These are phyloP conservation scores for Bimuria novae-zelandiae DNA, from an alignment of 2,329 filamentous ascomycete species.

Conservation along the genomic window DNA sequence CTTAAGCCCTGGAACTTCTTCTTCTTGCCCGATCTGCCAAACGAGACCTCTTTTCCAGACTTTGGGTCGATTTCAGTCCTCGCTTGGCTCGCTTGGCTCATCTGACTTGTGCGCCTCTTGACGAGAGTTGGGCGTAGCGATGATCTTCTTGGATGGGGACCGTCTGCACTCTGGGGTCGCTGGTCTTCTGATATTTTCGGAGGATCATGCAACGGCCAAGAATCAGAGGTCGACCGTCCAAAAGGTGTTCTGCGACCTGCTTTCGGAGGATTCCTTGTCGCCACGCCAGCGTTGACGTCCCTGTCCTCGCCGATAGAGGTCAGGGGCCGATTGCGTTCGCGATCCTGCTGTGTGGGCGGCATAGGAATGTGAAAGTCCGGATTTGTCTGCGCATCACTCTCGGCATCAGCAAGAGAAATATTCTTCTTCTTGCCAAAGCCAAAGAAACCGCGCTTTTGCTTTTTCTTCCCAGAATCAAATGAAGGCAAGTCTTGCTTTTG, in stretches of 20 bases:
- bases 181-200: constrained; percentile 19
- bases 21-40: constrained; percentile 51
- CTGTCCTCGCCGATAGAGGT: constrained; percentile 44
- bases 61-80: constrained; percentile 40
- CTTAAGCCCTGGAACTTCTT: constrained; percentile 72
- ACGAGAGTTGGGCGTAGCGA: constrained; percentile 18
- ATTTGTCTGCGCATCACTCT: neutral
- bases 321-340: constrained; percentile 29
- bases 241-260: constrained; percentile 46
- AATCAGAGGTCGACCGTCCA: constrained; percentile 40
- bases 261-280: constrained; percentile 40
- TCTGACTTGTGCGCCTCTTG: constrained; percentile 28
- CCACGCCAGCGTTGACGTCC: constrained; percentile 29
- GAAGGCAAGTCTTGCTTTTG: constrained; percentile 36
- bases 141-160: constrained; percentile 8
- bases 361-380: constrained; percentile 30
- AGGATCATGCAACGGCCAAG: constrained; percentile 56
- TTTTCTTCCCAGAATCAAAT: constrained; percentile 39
- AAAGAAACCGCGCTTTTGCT: constrained; percentile 50
- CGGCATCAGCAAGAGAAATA: constrained; percentile 28
- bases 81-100: constrained; percentile 32
- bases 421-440: constrained; percentile 67
- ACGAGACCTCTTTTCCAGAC: constrained; percentile 33
- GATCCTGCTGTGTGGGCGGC: constrained; percentile 34
- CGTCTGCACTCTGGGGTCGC: constrained; percentile 30